Base-by-base conservation (phyloP, 2,329 filamentous ascomycete species). In the Dactylellina sp. region DNA sequence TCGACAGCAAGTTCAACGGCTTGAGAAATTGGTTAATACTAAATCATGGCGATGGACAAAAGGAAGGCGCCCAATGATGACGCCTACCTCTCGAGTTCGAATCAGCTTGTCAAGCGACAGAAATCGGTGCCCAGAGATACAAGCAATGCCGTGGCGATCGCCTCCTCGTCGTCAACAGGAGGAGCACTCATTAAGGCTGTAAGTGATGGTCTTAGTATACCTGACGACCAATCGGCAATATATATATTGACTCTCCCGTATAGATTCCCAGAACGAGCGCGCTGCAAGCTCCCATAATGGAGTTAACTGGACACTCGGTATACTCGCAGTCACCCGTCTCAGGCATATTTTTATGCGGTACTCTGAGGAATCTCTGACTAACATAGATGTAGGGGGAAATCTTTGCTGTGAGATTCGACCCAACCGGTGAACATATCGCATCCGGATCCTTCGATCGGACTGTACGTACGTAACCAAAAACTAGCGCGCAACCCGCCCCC, bases 381-480 rank as follows among this genome's bases (percentile, higher is more conserved):
- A 35, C n/a, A 39, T 18, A 44, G 42, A n/a, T 44, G 14, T 47
- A 79, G 78, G 93, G 92, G 18, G 95, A 99, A 83, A 88, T 99
- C 52, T 98, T 98, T 80, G 86, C 92, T 22, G 91, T 92, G 53
- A 90, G 91, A 80, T 99, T 99, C 80, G 92, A 97, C 80, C 90
- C 92, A 1, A 90, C 90, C 1, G 94, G 93, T 46, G 90, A 93
- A 76, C 85, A 92, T 76, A 95, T 98, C 78, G 95, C 95, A 44
- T 98, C 95, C 0, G 94, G 92, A 7, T 95, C 92, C 11, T 97
- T 97, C 91, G 95, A 99, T 80, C 87, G 93, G 78, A 91, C 89
- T 70, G 95, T 99, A 78, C 85, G 92, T 96, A 83, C 70, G 89
- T 83, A 22, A 4, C 52, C 9, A 5, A 46, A 9, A 20, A 5